A percentile compares a stretch with the other conserved stretches of the same genome.
Conservation (phyloP, 371 early-diverging fungal genomes). For the Syncephalis fuscata region DNA sequence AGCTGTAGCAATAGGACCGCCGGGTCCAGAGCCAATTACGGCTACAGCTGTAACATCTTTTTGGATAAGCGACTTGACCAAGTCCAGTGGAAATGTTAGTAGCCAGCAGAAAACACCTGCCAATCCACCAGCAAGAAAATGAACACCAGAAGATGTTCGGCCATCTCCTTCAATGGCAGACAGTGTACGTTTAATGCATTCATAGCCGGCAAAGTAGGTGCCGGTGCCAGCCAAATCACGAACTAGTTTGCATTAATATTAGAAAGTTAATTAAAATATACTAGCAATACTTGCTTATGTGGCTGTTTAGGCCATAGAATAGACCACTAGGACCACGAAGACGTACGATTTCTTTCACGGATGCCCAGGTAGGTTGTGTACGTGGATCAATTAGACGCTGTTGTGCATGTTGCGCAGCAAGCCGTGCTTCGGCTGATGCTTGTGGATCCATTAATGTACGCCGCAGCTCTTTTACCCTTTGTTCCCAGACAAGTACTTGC, state of each 20-base stretch:
- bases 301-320: too few relatives aligned
- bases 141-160: conserved; percentile 6
- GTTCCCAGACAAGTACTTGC: conserved; percentile 6
- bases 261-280: too few relatives aligned
- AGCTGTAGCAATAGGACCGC: too few relatives aligned
- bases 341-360: conserved; percentile 33
- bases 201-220: conserved; percentile 59
- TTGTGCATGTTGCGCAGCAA: conserved; percentile 10
- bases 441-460: too few relatives aligned
- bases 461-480: not conserved
- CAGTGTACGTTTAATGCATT: conserved; percentile 39
- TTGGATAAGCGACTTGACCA: conserved; percentile 55
- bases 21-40: too few relatives aligned
- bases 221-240: conserved; percentile 56
- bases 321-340: conserved; percentile 20
- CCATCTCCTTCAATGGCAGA: conserved; percentile 21
- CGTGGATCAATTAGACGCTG: conserved; percentile 38
- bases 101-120: conserved; percentile 67
- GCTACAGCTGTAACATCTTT: conserved; percentile 32
- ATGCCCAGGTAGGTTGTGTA: conserved; percentile 22
- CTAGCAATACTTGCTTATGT: too few relatives aligned
- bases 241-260: conserved; percentile 22
- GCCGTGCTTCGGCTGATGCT: conserved; percentile 2
- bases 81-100: conserved; percentile 60
- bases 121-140: conserved; percentile 53